Conservation (phyloP, 768 basidiomycete genomes). For the Mycena filopes region DNA sequence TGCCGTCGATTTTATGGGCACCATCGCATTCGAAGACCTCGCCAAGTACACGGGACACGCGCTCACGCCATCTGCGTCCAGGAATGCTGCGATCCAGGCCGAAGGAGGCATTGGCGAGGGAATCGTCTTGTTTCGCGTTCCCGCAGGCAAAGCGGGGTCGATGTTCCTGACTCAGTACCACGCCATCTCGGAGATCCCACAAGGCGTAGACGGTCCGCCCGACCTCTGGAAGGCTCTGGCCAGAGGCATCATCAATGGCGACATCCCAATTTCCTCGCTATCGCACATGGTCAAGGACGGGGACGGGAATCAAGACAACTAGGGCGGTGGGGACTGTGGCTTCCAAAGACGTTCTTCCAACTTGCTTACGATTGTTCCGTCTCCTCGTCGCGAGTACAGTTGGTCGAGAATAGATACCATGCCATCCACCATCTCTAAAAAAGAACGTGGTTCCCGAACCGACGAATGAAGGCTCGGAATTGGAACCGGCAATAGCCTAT, state of each 20-base stretch:
- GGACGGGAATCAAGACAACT: too few species aligned
- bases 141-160: neutral
- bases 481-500: constrained; percentile 4
- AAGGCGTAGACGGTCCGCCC: neutral
- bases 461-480: neutral
- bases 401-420: neutral
- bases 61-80: neutral
- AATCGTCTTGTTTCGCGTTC: neutral
- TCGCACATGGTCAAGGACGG: constrained; percentile 8
- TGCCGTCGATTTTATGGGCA: neutral
- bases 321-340: too few species aligned
- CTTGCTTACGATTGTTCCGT: neutral
- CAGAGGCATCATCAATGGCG: constrained; percentile 9
- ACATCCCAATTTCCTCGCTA: constrained; percentile 6
- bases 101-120: neutral
- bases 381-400: too few species aligned
- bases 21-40: neutral
- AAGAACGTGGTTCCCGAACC: neutral
- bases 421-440: neutral
- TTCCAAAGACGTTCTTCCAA: too few species aligned
- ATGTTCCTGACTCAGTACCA: neutral
- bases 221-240: neutral
- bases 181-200: neutral
- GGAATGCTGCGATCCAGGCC: neutral
- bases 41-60: neutral